Conservation (phyloP, 2,329 filamentous ascomycete genomes). For the Hypoxylon sp. region DNA sequence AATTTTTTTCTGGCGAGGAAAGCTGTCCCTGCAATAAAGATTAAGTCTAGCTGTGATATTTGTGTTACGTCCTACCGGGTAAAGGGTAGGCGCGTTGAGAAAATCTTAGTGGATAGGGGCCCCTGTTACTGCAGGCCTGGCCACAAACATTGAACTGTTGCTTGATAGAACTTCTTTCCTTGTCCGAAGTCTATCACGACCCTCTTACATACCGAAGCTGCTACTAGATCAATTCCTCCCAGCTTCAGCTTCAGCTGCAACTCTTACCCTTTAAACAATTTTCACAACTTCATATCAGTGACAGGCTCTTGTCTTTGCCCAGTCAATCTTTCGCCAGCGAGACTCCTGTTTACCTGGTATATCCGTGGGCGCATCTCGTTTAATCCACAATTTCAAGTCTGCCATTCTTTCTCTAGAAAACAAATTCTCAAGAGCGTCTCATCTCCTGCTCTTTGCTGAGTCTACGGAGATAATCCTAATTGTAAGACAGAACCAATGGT, state of each 20-base stretch:
- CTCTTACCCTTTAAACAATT: conserved; percentile 6
- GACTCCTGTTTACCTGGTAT: conserved; percentile 16
- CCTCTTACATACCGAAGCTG: conserved; percentile 21
- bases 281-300: conserved; percentile 24
- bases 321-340: conserved; percentile 11
- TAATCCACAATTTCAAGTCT: conserved; percentile 10
- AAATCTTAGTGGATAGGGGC: conserved; percentile 6
- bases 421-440: conserved; percentile 17
- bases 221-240: conserved; percentile 13
- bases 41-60: conserved; percentile 23
- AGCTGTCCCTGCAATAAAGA: conserved; percentile 22
- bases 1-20: conserved; percentile 45
- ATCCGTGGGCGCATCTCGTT: conserved; percentile 12
- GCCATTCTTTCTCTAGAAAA: conserved; percentile 10
- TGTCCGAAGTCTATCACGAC: conserved; percentile 8
- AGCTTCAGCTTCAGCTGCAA: conserved; percentile 11
- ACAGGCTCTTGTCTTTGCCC: conserved; percentile 17
- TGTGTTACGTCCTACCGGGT: conserved; percentile 9
- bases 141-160: conserved; percentile 15
- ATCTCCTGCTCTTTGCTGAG: conserved; percentile 54
- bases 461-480: conserved; percentile 47
- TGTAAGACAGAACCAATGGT: conserved; percentile 35
- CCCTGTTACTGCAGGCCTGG: too few relatives aligned
- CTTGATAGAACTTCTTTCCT: conserved; percentile 15
- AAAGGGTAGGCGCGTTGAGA: conserved; percentile 27